Percentiles rank a stretch among this genome's conserved stretches.
phyloP scores from a whole-genome alignment of 768 basidiomycete genomes.

The Gymnopilus dilepis region DNA sequence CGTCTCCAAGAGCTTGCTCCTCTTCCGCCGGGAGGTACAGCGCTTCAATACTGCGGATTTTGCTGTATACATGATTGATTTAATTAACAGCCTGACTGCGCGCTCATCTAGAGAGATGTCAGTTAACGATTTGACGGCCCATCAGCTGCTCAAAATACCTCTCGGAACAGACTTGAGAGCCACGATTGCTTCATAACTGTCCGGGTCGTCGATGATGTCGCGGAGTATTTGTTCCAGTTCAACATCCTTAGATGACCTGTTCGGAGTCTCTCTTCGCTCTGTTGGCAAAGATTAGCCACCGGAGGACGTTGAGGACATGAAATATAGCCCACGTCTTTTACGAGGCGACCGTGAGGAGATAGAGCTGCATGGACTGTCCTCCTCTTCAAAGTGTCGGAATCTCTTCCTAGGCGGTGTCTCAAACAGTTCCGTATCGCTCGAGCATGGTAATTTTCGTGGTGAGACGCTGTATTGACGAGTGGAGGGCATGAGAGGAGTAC shows the following conservation, averaged over 20 bases:
- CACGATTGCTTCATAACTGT: conserved; percentile 22
- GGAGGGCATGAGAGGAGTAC: conserved; percentile 25
- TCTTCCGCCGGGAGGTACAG: conserved; percentile 25
- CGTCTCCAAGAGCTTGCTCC: conserved; percentile 41
- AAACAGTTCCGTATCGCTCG: conserved; percentile 36
- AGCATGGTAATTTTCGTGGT: conserved; percentile 31
- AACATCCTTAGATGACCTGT: conserved; percentile 22
- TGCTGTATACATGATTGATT: conserved; percentile 38
- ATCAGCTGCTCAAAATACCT: conserved; percentile 23
- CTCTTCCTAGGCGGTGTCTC: conserved; percentile 34
- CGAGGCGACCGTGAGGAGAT: conserved; percentile 26
- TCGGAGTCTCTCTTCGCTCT: conserved; percentile 24
- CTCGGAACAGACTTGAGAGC: conserved; percentile 32
- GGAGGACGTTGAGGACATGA: not conserved
- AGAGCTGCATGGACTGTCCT: conserved; percentile 23
- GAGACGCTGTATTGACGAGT: conserved; percentile 22
- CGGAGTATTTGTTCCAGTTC: conserved; percentile 30
- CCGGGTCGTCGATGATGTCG: conserved; percentile 23
- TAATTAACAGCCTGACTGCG: conserved; percentile 27
- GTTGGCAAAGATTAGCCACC: not conserved
- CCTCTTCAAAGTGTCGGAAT: conserved; percentile 27
- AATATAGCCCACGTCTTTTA: conserved; percentile 31
- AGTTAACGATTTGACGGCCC: not conserved
- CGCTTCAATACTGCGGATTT: conserved; percentile 37
- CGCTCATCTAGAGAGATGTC: conserved; percentile 21